Evolutionary conservation across 805 yeast genomes (phyloP).

Genomic region (Saccharomycopsis fodiens): DNA sequence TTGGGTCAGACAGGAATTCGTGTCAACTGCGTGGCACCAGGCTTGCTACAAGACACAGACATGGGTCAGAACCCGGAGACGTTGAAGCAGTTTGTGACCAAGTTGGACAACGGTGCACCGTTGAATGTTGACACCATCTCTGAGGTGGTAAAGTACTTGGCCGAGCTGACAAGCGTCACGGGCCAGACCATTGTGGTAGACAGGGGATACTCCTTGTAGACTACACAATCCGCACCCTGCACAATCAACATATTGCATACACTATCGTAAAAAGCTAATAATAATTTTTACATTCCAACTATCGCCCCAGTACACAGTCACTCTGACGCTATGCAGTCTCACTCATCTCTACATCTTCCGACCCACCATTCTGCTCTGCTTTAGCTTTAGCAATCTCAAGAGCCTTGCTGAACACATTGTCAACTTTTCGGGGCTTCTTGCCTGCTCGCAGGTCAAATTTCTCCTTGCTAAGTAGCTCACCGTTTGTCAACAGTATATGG

Average conservation of each 20-base stretch:
- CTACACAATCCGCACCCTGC: too few species aligned
- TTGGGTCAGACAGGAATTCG: slow-evolving; percentile 44
- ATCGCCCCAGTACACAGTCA: too few species aligned
- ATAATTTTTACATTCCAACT: too few species aligned
- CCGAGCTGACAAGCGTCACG: slow-evolving; percentile 24
- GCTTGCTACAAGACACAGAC: slow-evolving; percentile 56
- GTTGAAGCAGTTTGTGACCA: background rate
- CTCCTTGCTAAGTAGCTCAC: slow-evolving; percentile 9
- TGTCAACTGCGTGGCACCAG: slow-evolving; percentile 64
- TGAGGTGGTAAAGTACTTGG: slow-evolving; percentile 22
- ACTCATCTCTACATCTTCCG: slow-evolving; percentile 6
- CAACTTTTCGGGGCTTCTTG: background rate
- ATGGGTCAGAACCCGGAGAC: slow-evolving; percentile 37
- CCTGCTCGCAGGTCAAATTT: slow-evolving; percentile 1
- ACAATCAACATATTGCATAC: too few species aligned
- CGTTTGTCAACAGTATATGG: slow-evolving; percentile 13
- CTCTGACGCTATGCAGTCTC: too few species aligned
- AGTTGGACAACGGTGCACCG: background rate
- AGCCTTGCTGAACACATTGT: background rate
- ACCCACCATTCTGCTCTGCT: background rate
- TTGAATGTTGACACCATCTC: slow-evolving; percentile 7
- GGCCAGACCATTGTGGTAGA: slow-evolving; percentile 29
- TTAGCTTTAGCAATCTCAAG: slow-evolving; percentile 1
- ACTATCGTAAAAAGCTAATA: too few species aligned
- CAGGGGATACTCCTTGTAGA: slow-evolving; percentile 23